Base-by-base conservation (phyloP, 2,329 filamentous ascomycete species). In the Calonectria montana region DNA sequence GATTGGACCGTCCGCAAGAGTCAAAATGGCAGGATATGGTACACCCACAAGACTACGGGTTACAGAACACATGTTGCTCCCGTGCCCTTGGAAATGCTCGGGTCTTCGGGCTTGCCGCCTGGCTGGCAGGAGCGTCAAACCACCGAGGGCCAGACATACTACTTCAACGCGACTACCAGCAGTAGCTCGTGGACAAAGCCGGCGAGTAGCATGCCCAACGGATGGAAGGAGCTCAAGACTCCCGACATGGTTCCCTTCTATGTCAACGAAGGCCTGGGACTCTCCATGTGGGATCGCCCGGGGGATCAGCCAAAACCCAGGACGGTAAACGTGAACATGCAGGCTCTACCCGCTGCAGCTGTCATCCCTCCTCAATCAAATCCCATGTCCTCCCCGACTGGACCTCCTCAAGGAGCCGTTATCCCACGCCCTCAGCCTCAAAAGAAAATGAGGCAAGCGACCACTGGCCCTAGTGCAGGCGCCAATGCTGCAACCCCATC, bases 221-320 rank as follows among this genome's bases (percentile, higher is more conserved):
- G 79, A 0, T 80, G 79, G 79, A 80, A 67, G 10, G 77, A 79
- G 37, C 25, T 78, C 13, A 76, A 73, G 18, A 80, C 79, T 0
- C 79, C 79, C 6, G 79, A 81, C 16, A 59, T 76, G n/a, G 70
- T 73, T 0, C 70, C 77, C 0, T 81, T 80, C 13, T 81, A 80
- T 1, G 65, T 80, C 39, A 77, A 81, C 1, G 79, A 81, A n/a
- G 69, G 62, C 0, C 37, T 81, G 0, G 78, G 73, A 2, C n/a
- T 81, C 2, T 76, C 77, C 1, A 73, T 78, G 0, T 81, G 79
- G 79, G 79, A 80, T 21, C 69, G 78, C n/a, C 79, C 79, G 2
- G 79, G 79, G 2, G 75, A 79, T 7, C 78, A 76, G 18, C 79
- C 79, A 6, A 74, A 62, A 35, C 62, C 70, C 12, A 62, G 67